Conservation (phyloP, 202 grass and related monocot species). For the Thinopyrum obtusiflorum region DNA sequence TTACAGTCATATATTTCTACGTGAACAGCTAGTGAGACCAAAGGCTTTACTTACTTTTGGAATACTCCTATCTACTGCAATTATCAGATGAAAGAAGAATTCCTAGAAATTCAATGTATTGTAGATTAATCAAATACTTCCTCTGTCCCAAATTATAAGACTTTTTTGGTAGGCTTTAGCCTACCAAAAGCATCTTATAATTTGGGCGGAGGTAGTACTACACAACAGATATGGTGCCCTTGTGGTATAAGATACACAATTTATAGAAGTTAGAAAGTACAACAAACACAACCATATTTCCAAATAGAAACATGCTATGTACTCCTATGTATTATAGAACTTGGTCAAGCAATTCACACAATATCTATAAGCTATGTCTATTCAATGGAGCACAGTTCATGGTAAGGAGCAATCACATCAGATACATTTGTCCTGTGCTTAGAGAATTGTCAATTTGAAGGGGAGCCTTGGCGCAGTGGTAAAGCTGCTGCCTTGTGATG, state of each 20-base stretch:
- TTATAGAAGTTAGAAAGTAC: background rate
- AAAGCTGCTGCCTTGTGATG: too few relatives aligned
- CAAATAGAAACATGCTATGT: background rate
- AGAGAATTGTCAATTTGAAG: background rate
- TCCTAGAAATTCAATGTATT: background rate
- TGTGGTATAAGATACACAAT: background rate
- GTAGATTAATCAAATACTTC: background rate
- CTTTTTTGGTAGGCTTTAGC: too few relatives aligned
- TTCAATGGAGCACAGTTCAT: background rate
- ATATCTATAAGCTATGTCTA: background rate
- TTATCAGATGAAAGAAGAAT: background rate
- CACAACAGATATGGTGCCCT: background rate
- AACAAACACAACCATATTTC: background rate
- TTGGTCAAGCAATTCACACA: background rate
- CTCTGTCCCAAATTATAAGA: too few relatives aligned
- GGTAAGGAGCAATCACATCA: background rate
- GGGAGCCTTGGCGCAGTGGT: too few relatives aligned
- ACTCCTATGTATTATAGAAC: background rate
- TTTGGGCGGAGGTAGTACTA: background rate
- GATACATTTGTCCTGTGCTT: background rate
- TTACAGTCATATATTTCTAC: constrained; percentile 5
- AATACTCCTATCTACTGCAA: background rate
- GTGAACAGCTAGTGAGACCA: background rate
- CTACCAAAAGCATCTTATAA: too few relatives aligned
- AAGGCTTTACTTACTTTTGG: background rate